Evolutionary conservation across 2,329 filamentous ascomycete species (phyloP), one percentile per base, ranked within the genome.

Genomic region (Cladosporium cucumerinum): DNA sequence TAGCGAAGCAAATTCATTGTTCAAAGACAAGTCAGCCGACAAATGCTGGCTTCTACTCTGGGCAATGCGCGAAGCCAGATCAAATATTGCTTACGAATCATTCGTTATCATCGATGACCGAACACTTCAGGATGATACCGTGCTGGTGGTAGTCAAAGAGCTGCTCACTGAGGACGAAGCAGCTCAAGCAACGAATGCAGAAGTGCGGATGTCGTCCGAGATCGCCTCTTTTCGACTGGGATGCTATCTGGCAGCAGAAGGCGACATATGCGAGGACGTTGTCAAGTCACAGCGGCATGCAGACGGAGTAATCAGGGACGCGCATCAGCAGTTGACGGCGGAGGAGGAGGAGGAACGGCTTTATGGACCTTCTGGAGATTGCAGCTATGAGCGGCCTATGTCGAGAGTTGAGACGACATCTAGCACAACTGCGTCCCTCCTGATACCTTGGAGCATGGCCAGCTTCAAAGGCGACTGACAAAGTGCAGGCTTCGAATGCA

Each of bases 71-170:
- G 30, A 34, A 36, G 54, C 54, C 23, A 28, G 54, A 21, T 57
- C 54, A 36, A 23, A 57, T 18, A 57, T 57, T 8, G 34, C 34
- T 14, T 57, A 57, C 28, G 54, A 57, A 25, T 57, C 30, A 16
- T 57, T 57, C 23, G 54, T 36, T 14, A 57, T 57, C 54, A 34
- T 57, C 54, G 54, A 57, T 32, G 26, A 57, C 32, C 54, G 54
- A 8, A 36, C 54, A 57, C 26, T 34, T 6, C 30, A 16, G 18
- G 54, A 57, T 32, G 54, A 36, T 2, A 57, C 30, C 54, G 54
- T 57, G 12, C 54, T 57, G 14, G 54, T 57, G 18, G 54, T 57
- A 14, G 18, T 12, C 12, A 57, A 57, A 36, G 28, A 34, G 28
- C 54, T 46, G n/a, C 39, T 46, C 4, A 46, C 39, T 21, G 39